These are phyloP conservation scores for Fragaria ananassa DNA, from an alignment of 306 rosid genomes.

Conservation along the genomic window DNA sequence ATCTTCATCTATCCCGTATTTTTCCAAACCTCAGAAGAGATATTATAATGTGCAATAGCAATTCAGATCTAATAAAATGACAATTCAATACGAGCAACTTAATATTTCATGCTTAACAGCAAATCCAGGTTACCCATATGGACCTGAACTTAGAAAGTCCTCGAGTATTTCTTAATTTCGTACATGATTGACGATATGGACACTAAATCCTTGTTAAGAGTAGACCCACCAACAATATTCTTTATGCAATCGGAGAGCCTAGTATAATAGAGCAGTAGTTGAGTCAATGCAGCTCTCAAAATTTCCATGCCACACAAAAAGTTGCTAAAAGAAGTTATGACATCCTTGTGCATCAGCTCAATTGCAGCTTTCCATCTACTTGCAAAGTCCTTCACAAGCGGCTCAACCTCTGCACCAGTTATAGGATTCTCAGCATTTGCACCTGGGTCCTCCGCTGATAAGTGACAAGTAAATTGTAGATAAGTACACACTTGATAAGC, in stretches of 20 bases:
- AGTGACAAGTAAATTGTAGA: slow-evolving; percentile 25
- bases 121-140: background rate
- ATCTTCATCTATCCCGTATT: too few species aligned
- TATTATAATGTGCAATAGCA: background rate
- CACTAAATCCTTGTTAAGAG: slow-evolving; percentile 84
- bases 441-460: slow-evolving; percentile 79
- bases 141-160: slow-evolving; percentile 68
- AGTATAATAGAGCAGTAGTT: slow-evolving; percentile 82
- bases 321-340: slow-evolving; percentile 96
- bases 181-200: slow-evolving; percentile 89
- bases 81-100: background rate
- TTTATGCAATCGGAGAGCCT: slow-evolving; percentile 91
- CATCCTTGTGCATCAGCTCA: slow-evolving; percentile 98
- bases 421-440: slow-evolving; percentile 61
- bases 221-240: slow-evolving; percentile 72
- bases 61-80: background rate
- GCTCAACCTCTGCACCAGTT: slow-evolving; percentile 75
- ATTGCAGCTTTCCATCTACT: slow-evolving; percentile 96
- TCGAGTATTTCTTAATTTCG: slow-evolving; percentile 89
- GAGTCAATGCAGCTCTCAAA: slow-evolving; percentile 83
- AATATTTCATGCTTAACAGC: background rate
- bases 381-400: slow-evolving; percentile 92
- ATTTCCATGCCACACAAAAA: slow-evolving; percentile 97
- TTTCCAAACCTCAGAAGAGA: background rate
- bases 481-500: slow-evolving; percentile 19